Conservation (phyloP, 345 rosid genomes). For the Gossypium mustelinum region DNA sequence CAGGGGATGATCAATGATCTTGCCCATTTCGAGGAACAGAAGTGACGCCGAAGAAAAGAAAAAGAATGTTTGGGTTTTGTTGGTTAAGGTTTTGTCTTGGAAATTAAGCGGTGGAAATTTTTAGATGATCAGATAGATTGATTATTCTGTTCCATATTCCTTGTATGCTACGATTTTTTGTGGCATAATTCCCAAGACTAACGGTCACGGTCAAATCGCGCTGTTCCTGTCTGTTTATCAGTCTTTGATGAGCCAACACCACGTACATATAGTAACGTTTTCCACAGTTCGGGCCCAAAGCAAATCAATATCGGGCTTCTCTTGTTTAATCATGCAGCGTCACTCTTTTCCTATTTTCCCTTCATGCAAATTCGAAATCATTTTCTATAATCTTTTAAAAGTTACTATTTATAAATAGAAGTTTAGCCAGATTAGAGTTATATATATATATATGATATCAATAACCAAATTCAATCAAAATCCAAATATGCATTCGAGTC, state of each 20-base stretch:
- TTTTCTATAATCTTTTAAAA: no score
- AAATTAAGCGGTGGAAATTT: not conserved
- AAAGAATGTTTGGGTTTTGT: not conserved
- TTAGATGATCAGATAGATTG: not conserved
- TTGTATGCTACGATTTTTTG: not conserved
- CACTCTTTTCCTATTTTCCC: no score
- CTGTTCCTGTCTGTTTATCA: not conserved
- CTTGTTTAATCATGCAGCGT: no score
- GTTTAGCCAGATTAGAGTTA: no score
- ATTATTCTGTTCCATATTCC: constrained; percentile 2
- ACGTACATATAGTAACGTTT: no score
- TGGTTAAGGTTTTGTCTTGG: not conserved
- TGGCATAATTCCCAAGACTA: not conserved
- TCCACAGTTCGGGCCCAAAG: not conserved
- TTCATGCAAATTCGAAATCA: no score
- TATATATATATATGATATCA: no score
- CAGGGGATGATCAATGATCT: not conserved
- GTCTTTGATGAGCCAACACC: not conserved
- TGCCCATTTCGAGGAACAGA: not conserved
- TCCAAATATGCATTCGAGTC: no score
- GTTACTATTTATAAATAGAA: no score
- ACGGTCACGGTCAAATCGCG: not conserved
- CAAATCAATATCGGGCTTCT: no score
- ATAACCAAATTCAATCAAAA: no score
- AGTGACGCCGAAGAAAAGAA: no score